These are phyloP conservation scores for Trichophyton verrucosum DNA, from an alignment of 2,329 filamentous ascomycete genomes.

Conservation along the genomic window DNA sequence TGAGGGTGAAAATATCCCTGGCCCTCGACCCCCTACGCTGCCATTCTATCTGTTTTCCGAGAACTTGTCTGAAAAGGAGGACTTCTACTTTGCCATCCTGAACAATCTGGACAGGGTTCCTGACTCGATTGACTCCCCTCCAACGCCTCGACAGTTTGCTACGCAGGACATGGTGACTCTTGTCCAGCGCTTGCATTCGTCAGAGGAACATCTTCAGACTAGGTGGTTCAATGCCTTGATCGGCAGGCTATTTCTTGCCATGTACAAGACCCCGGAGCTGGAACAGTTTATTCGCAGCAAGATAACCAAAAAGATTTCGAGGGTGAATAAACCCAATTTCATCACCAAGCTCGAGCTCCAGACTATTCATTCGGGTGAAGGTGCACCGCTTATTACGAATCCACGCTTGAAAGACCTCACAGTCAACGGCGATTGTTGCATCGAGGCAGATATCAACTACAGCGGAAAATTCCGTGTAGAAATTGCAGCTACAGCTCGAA, in stretches of 20 bases:
- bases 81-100: conserved; percentile 90
- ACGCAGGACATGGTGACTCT: conserved; percentile 77
- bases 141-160: conserved; percentile 63
- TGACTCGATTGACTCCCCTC: conserved; percentile 45
- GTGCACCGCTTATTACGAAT: conserved; percentile 79
- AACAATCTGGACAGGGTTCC: conserved; percentile 65
- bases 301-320: conserved; percentile 89
- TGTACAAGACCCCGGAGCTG: conserved; percentile 74
- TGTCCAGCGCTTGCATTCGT: conserved; percentile 81
- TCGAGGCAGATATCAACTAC: conserved; percentile 81
- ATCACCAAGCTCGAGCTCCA: conserved; percentile 74
- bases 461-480: conserved; percentile 80
- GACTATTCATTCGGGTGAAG: conserved; percentile 72
- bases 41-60: conserved; percentile 93
- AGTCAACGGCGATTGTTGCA: conserved; percentile 76
- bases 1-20: conserved; percentile 40
- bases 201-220: conserved; percentile 79
- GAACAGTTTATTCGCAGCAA: conserved; percentile 70
- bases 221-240: conserved; percentile 89
- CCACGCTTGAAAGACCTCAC: conserved; percentile 76
- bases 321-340: conserved; percentile 84
- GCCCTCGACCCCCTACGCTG: conserved; percentile 44
- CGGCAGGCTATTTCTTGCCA: conserved; percentile 71
- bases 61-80: conserved; percentile 91
- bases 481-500: conserved; percentile 80